Evolutionary conservation across 208 protist genomes (phyloP).

Genomic region (Endotrypanum monterogeii): DNA sequence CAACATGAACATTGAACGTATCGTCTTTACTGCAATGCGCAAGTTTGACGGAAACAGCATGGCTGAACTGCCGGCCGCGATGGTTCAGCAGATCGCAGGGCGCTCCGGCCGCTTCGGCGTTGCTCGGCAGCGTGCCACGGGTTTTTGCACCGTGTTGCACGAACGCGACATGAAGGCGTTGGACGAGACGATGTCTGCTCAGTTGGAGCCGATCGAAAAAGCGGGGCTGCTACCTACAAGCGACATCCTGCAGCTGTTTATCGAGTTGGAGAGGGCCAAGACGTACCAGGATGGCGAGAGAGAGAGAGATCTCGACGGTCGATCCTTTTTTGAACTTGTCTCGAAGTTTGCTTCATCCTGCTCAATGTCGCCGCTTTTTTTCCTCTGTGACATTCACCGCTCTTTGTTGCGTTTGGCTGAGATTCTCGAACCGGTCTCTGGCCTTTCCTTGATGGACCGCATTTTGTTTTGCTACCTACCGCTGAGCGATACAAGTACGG

Average conservation of each 20-base stretch:
- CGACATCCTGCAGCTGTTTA: constrained; percentile 75
- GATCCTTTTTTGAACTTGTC: constrained; percentile 42
- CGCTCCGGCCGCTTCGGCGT: constrained; percentile 88
- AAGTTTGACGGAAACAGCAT: constrained; percentile 84
- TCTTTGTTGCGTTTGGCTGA: constrained; percentile 63
- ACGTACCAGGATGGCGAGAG: neutral
- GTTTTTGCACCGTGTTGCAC: constrained; percentile 72
- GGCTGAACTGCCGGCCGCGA: constrained; percentile 37
- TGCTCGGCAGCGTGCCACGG: constrained; percentile 38
- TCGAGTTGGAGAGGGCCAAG: constrained; percentile 38
- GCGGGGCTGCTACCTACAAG: constrained; percentile 75
- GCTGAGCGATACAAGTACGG: constrained; percentile 51
- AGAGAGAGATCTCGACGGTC: neutral
- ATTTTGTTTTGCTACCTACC: constrained; percentile 85
- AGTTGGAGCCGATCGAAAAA: constrained; percentile 28
- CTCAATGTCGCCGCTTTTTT: constrained; percentile 46
- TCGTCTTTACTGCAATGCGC: constrained; percentile 80
- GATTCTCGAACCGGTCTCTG: constrained; percentile 52
- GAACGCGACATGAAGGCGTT: constrained; percentile 36
- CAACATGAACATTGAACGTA: constrained; percentile 93
- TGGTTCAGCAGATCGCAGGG: constrained; percentile 82
- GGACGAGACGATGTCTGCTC: constrained; percentile 13
- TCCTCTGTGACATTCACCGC: constrained; percentile 74
- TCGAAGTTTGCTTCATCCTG: constrained; percentile 45
- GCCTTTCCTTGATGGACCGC: constrained; percentile 55